A percentile compares a stretch with the other conserved stretches of the same genome.
These are phyloP conservation scores for Dactylellina parvicollis DNA, from an alignment of 2,329 filamentous ascomycete species.

Conservation along the genomic window DNA sequence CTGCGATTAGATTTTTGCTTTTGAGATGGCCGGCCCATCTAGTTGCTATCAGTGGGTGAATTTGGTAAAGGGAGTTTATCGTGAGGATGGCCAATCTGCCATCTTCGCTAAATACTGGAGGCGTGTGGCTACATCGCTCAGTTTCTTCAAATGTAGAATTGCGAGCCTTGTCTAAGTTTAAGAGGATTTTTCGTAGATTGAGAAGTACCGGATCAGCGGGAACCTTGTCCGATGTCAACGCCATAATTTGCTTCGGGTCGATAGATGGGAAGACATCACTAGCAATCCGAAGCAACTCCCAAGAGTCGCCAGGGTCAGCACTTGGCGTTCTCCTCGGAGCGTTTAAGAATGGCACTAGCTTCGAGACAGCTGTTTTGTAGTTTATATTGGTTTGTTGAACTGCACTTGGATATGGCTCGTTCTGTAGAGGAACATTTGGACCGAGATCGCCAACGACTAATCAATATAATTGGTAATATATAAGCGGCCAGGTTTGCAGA, in stretches of 20 bases:
- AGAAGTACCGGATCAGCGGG: neutral
- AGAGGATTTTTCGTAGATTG: slow-evolving; percentile 18
- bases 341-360: slow-evolving; percentile 72
- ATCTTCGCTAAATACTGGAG: slow-evolving; percentile 72
- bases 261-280: slow-evolving; percentile 61
- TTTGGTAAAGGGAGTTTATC: slow-evolving; percentile 70
- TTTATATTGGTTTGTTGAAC: slow-evolving; percentile 9
- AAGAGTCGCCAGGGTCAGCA: slow-evolving; percentile 71
- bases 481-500: no score
- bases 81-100: slow-evolving; percentile 71
- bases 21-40: slow-evolving; percentile 72
- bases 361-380: slow-evolving; percentile 70
- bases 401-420: slow-evolving; percentile 5
- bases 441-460: slow-evolving; percentile 74
- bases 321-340: slow-evolving; percentile 71
- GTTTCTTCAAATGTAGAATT: slow-evolving; percentile 71
- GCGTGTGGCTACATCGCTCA: slow-evolving; percentile 70
- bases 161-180: slow-evolving; percentile 66
- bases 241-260: slow-evolving; percentile 62
- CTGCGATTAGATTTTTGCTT: slow-evolving; percentile 68
- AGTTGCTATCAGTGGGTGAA: slow-evolving; percentile 75
- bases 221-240: slow-evolving; percentile 65
- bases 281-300: slow-evolving; percentile 65
- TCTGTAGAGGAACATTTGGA: neutral
- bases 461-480: no score